Evolutionary conservation across 352 stramenopile genomes (phyloP).

Genomic region (Globisporangium mamillatum): DNA sequence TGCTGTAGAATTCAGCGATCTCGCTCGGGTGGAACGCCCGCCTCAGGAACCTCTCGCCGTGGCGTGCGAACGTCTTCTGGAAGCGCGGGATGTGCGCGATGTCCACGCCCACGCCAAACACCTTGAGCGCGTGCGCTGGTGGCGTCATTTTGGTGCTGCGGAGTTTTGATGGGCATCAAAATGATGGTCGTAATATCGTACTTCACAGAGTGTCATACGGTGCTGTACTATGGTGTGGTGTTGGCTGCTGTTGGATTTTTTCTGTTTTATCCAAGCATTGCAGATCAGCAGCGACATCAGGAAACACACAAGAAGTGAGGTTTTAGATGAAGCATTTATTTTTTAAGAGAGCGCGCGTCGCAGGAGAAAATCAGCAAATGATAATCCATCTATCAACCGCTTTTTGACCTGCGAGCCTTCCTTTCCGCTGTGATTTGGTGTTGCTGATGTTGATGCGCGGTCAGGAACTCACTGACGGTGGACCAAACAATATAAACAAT

Average conservation of each 20-base stretch:
- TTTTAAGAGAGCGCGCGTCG: neutral
- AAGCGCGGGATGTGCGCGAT: conserved; percentile 62
- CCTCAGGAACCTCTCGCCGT: conserved; percentile 60
- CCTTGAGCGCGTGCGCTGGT: conserved; percentile 17
- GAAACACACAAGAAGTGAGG: neutral
- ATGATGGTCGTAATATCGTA: neutral
- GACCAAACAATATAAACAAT: neutral
- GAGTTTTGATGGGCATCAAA: conserved; percentile 9
- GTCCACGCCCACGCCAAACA: conserved; percentile 77
- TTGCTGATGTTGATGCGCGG: neutral
- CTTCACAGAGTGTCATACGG: neutral
- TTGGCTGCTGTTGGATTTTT: conserved; percentile 5
- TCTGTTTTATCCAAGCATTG: neutral
- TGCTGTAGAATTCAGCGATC: conserved; percentile 57
- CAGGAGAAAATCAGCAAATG: neutral
- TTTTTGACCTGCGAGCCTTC: neutral
- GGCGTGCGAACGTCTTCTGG: conserved; percentile 42
- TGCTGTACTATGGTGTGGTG: neutral
- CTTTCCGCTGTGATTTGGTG: neutral
- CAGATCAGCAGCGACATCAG: neutral
- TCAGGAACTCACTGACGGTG: neutral
- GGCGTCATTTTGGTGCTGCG: neutral
- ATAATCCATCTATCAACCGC: neutral
- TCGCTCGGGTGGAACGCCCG: conserved; percentile 63
- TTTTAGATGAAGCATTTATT: neutral